Evolutionary conservation across 176 grass and related monocot genomes (phyloP).

Genomic region (Themeda triandra): DNA sequence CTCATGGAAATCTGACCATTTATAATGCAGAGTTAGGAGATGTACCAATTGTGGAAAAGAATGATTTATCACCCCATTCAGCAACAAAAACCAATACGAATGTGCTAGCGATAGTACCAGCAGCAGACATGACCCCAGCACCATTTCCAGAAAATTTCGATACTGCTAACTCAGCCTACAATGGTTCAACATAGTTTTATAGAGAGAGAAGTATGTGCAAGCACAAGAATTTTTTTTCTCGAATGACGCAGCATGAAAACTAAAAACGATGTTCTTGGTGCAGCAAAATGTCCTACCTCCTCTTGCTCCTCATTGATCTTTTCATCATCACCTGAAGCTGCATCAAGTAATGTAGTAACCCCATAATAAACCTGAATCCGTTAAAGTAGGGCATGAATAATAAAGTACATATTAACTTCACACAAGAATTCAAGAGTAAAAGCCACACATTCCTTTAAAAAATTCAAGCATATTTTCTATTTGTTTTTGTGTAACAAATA

Average conservation of each 20-base stretch:
- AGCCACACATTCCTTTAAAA: slow-evolving; percentile 1
- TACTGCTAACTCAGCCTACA: slow-evolving; percentile 89
- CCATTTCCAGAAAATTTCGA: slow-evolving; percentile 97
- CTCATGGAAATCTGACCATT: background rate
- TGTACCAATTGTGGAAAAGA: slow-evolving; percentile 96
- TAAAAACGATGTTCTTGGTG: background rate
- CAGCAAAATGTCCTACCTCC: slow-evolving; percentile 45
- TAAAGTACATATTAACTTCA: background rate
- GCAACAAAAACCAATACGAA: slow-evolving; percentile 97
- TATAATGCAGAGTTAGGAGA: background rate
- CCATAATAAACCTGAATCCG: slow-evolving; percentile 89
- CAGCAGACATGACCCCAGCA: slow-evolving; percentile 75
- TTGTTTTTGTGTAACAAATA: background rate
- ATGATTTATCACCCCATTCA: slow-evolving; percentile 99
- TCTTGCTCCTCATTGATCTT: slow-evolving; percentile 95
- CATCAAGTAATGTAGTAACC: slow-evolving; percentile 89
- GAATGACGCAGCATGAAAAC: background rate
- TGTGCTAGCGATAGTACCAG: slow-evolving; percentile 80
- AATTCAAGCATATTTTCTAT: background rate
- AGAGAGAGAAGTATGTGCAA: slow-evolving; percentile 14
- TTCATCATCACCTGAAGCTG: slow-evolving; percentile 74
- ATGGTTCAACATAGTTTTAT: slow-evolving; percentile 33
- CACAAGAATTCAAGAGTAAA: slow-evolving; percentile 12
- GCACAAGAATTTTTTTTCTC: background rate
- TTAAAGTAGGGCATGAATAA: slow-evolving; percentile 16